These are phyloP conservation scores for Lathyrus oleraceus DNA, from an alignment of 306 rosid species.

Conservation along the genomic window DNA sequence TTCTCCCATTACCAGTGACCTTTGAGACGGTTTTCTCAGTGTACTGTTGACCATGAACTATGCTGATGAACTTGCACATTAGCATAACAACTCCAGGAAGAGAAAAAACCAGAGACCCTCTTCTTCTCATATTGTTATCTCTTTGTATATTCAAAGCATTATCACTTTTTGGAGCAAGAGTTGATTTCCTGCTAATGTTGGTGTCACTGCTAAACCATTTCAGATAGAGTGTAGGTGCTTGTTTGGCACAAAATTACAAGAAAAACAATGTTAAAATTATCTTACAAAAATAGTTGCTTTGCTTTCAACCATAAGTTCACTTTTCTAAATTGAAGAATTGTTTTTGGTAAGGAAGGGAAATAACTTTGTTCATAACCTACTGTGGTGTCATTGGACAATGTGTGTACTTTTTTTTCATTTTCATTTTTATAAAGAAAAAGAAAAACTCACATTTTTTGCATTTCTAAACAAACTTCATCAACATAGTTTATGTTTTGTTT, in stretches of 20 bases:
- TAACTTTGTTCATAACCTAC: neutral
- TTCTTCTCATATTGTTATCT: constrained; percentile 32
- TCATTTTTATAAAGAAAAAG: neutral
- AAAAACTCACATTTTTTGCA: constrained; percentile 14
- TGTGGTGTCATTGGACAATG: neutral
- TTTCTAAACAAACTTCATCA: constrained; percentile 36
- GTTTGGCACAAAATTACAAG: constrained; percentile 5
- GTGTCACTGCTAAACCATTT: constrained; percentile 19
- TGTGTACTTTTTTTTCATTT: neutral
- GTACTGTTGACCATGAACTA: constrained; percentile 35
- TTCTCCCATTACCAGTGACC: constrained; percentile 1
- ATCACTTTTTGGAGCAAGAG: constrained; percentile 21
- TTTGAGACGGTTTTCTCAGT: neutral
- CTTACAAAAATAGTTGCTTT: neutral
- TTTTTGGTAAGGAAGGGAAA: neutral
- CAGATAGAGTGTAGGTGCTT: neutral
- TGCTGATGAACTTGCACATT: constrained; percentile 33
- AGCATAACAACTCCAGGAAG: constrained; percentile 25
- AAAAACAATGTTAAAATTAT: neutral
- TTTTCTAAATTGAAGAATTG: neutral
- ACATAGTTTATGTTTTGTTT: neutral
- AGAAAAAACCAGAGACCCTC: constrained; percentile 28
- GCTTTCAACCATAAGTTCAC: neutral
- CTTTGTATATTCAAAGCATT: constrained; percentile 4
- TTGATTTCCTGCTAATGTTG: neutral